Base-by-base conservation (phyloP, 2,329 filamentous ascomycete species). In the Aspergillus sp. region DNA sequence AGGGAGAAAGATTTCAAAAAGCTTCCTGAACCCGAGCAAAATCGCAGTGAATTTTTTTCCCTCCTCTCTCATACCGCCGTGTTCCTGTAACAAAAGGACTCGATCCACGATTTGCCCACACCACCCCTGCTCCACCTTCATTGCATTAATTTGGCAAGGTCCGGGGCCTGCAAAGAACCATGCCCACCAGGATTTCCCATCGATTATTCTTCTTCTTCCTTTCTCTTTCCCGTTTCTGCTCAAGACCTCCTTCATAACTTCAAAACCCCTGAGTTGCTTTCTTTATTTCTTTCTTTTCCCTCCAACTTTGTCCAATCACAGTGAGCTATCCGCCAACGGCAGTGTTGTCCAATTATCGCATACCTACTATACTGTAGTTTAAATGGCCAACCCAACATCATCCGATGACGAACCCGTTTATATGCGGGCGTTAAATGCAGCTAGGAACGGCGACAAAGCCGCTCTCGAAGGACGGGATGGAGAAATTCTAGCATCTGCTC, bases 391-490 rank as follows among this genome's bases (percentile, higher is more conserved):
- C 54, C 66, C 65, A 41, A 65, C 71, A 53, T 66, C 67, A 33
- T 64, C 67, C 35, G 65, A 66, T 58, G 65, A 69, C 57, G 62
- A 64, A 55, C 59, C 81, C 59, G 79, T 77, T 55, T 84, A 91
- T 56, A 80, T 84, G 60, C 82, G 87, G 71, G 90, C 90, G 23
- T 81, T 96, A 55, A 87, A 93, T 68, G 84, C 90, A 58, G 91
- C 90, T 14, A 85, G 90, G 61, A 90, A 92, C 71, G 88, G 82
- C 69, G 84, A 88, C 58, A 86, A 88, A 60, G 88, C 86, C 57
- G 78, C 80, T 15, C 77, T 85, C 52, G 86, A 93, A 68, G 80
- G 85, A 7, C 79, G 78, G 52, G 82, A 92, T 57, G 81, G 79
- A 68, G 78, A 79, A 60, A 85, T 88, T 56, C 85, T 96, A 40